Evolutionary conservation across 306 rosid genomes (phyloP), one percentile per base, ranked within the genome.

Genomic region (Pyrus communis): DNA sequence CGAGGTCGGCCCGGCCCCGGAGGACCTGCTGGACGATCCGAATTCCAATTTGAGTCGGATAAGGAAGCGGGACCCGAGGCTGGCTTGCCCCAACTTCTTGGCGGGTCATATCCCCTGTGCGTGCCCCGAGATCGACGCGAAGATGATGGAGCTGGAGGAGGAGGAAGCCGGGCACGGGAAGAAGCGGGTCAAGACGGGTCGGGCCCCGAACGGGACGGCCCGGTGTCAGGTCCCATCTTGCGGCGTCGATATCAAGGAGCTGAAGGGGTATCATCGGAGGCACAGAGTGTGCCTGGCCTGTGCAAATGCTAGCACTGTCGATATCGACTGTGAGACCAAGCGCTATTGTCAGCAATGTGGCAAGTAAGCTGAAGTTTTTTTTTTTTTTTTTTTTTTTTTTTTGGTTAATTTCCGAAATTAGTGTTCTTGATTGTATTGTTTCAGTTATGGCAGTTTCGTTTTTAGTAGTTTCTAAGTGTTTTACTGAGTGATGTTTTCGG

Each of bases 321-420:
- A 76, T 31, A 73, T 96, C 62, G 78, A 89, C 31, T 96, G 93
- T 17, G 93, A 91, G 59, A 21, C 80, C 9, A 92, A 87, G 82
- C 85, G 99, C 77, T 96, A 92, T 78, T 96, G 99, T 67, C 99
- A 96, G 75, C 99, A 96, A 93, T 96, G 99, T 73, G 99, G 99
- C 71, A 96, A 96, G 99, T 96, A 78, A 85, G 93, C 52, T 66
- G 15, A 11, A 43, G 23, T 78, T 61, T 73, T 54, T 40, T n/a
- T 51, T 72, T 72, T 13, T 13, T 51, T 72, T 55, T 7, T 72
- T 13, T 12, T 51, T 72, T 54, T 7, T 72, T 13, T 12, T 51
- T 72, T 54, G 4, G 43, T 40, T 40, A 40, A 9, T 40, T 40
- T 10, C 3, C n/a, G 4, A 19, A 27, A 27, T 71, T 11, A 31